These are phyloP conservation scores for Orbilia brochopaga DNA, from an alignment of 2,329 filamentous ascomycete genomes.

Conservation along the genomic window DNA sequence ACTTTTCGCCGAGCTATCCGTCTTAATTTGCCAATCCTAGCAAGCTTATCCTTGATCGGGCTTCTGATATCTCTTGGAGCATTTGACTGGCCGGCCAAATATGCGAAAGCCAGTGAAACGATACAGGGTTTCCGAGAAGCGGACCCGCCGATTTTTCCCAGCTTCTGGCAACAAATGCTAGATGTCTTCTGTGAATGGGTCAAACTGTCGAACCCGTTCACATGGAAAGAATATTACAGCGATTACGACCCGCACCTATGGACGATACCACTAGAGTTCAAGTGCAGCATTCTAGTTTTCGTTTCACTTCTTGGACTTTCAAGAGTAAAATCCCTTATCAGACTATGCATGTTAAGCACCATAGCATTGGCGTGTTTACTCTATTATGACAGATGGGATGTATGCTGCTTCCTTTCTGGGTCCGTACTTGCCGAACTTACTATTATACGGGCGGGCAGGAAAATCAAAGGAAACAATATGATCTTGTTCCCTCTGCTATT, in stretches of 20 bases:
- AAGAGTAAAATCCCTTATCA: conserved; percentile 53
- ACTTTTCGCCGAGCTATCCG: conserved; percentile 56
- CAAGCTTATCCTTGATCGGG: conserved; percentile 47
- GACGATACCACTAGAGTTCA: conserved; percentile 59
- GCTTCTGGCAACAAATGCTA: conserved; percentile 55
- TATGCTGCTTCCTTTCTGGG: conserved; percentile 52
- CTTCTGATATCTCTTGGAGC: conserved; percentile 34
- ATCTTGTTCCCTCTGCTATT: conserved; percentile 29
- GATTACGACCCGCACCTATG: conserved; percentile 58
- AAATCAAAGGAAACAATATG: conserved; percentile 17
- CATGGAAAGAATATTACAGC: conserved; percentile 56
- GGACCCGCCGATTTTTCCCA: conserved; percentile 40
- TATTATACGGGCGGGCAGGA: conserved; percentile 34
- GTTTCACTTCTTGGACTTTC: conserved; percentile 57
- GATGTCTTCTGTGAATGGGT: conserved; percentile 55
- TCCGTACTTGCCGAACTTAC: conserved; percentile 52
- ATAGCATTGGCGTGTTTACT: conserved; percentile 35
- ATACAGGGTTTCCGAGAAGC: conserved; percentile 30
- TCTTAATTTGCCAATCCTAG: conserved; percentile 55
- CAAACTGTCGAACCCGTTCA: conserved; percentile 54
- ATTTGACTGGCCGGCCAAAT: conserved; percentile 33
- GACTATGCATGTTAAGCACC: conserved; percentile 50
- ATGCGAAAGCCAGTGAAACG: conserved; percentile 28
- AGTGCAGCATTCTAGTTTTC: conserved; percentile 57
- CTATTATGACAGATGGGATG: conserved; percentile 51